These are phyloP conservation scores for Diplodia mutila DNA, from an alignment of 2,329 filamentous ascomycete genomes.

Conservation along the genomic window DNA sequence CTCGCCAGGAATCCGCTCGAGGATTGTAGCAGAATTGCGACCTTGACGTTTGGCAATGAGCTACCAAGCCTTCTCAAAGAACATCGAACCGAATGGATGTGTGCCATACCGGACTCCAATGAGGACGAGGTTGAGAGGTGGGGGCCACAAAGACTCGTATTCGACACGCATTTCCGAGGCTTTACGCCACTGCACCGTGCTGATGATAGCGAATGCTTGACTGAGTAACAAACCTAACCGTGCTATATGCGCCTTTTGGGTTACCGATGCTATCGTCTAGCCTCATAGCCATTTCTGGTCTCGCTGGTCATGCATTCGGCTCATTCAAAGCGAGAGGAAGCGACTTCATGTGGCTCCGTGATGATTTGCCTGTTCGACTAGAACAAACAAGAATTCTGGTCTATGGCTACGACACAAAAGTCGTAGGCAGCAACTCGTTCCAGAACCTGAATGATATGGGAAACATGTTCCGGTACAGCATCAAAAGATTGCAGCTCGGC, in stretches of 20 bases:
- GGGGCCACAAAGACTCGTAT: constrained; percentile 1
- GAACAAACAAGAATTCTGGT: constrained; percentile 32
- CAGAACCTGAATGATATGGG: constrained; percentile 1
- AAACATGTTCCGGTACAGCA: neutral
- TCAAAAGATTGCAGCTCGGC: neutral
- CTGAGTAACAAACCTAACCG: neutral
- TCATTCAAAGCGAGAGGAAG: constrained; percentile 37
- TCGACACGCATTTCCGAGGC: constrained; percentile 24
- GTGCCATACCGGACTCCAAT: neutral
- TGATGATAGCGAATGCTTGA: neutral
- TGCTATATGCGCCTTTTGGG: no score
- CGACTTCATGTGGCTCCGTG: constrained; percentile 38
- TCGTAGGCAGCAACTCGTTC: neutral
- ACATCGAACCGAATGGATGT: neutral
- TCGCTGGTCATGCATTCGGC: constrained; percentile 28
- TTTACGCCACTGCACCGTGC: constrained; percentile 19
- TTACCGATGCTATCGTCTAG: neutral
- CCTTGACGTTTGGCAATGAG: neutral
- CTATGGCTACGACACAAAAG: constrained; percentile 34
- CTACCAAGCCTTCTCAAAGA: no score
- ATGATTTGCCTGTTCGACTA: constrained; percentile 33
- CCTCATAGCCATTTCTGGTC: constrained; percentile 29
- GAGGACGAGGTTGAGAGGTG: neutral
- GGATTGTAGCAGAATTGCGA: neutral
- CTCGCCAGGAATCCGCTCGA: neutral